These are phyloP conservation scores for Pezizomycotina sp. DNA, from an alignment of 2,329 filamentous ascomycete genomes.

Conservation along the genomic window DNA sequence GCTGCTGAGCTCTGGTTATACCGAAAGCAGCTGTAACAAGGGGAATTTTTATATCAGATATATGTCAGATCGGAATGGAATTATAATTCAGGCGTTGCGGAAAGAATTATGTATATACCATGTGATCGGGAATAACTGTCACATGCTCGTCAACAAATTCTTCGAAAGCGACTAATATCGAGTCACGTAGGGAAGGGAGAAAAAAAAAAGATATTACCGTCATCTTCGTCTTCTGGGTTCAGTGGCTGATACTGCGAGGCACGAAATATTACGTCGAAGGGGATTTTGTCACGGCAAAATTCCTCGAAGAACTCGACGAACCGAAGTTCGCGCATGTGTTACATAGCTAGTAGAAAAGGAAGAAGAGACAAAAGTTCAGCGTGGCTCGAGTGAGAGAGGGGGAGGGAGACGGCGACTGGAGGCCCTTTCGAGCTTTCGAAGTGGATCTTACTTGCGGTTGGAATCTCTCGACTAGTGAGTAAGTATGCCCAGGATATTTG, in stretches of 20 bases:
- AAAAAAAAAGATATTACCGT: constrained; percentile 33
- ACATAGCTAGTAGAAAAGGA: too few relatives aligned
- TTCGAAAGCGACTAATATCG: not conserved
- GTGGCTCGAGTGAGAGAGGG: too few relatives aligned
- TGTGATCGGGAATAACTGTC: constrained; percentile 68
- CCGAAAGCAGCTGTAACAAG: constrained; percentile 50
- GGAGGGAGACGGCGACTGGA: too few relatives aligned
- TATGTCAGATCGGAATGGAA: not conserved
- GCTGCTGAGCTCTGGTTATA: constrained; percentile 64
- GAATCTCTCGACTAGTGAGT: too few relatives aligned
- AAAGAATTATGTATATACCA: constrained; percentile 16
- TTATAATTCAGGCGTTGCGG: not conserved
- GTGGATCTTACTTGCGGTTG: too few relatives aligned
- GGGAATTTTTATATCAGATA: not conserved
- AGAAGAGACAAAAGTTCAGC: too few relatives aligned
- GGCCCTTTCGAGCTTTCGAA: too few relatives aligned
- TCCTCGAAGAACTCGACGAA: constrained; percentile 33
- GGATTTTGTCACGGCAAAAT: constrained; percentile 52
- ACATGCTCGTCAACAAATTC: constrained; percentile 1
- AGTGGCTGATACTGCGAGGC: constrained; percentile 41
- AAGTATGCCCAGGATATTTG: too few relatives aligned
- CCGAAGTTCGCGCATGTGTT: too few relatives aligned
- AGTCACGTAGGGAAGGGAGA: not conserved
- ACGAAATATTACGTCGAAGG: constrained; percentile 37
- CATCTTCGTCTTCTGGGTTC: constrained; percentile 77